Conservation (phyloP, 768 basidiomycete genomes). For the Boletus insuetus region DNA sequence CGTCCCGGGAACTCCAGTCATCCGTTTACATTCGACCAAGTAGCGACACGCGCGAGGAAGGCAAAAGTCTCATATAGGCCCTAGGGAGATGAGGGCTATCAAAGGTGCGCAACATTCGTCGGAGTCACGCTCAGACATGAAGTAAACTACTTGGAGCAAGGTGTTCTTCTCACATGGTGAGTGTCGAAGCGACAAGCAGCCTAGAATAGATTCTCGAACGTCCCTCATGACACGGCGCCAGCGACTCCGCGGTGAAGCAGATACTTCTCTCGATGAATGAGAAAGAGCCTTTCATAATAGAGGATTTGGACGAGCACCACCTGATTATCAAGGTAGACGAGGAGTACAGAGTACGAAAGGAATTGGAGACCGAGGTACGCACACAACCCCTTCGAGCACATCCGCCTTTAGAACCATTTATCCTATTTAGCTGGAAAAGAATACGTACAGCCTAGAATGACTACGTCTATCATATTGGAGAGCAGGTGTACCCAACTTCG, state of each 20-base stretch:
- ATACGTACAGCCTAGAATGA: conserved; percentile 72
- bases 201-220: not conserved
- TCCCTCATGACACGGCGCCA: conserved; percentile 24
- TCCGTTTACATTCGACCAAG: not conserved
- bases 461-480: too few species aligned
- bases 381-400: not conserved
- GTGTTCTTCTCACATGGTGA: conserved; percentile 67
- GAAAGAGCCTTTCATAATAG: conserved; percentile 75
- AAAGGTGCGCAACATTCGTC: conserved; percentile 42
- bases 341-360: conserved; percentile 67
- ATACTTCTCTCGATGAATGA: conserved; percentile 83
- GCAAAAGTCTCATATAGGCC: not conserved
- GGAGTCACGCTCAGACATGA: conserved; percentile 1
- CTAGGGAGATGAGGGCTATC: conserved; percentile 59
- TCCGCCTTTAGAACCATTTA: not conserved
- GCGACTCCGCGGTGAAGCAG: conserved; percentile 88
- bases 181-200: conserved; percentile 11
- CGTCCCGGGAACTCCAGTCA: not conserved
- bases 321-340: conserved; percentile 81
- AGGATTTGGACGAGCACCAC: conserved; percentile 83
- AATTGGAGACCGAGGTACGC: conserved; percentile 71
- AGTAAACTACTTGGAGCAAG: conserved; percentile 31
- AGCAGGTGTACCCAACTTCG: too few species aligned
- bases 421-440: conserved; percentile 68
- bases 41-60: too few species aligned